phyloP scores from a whole-genome alignment of 1,284 basidiomycete species.

The Trametes hirsuta region DNA sequence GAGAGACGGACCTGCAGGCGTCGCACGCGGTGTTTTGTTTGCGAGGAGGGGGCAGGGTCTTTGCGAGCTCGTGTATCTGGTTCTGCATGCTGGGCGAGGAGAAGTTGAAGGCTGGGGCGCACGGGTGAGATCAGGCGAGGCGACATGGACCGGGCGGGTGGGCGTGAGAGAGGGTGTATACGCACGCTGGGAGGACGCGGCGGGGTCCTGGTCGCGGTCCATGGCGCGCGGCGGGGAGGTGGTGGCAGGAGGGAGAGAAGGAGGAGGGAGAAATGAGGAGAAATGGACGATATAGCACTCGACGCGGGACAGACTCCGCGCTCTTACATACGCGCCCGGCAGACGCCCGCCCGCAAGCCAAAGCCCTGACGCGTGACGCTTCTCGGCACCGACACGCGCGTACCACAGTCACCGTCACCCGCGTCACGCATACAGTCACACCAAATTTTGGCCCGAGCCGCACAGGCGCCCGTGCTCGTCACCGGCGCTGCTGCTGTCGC shows the following conservation, averaged over 20 bases:
- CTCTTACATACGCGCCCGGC: constrained; percentile 22
- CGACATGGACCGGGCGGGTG: neutral
- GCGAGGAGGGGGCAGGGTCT: constrained; percentile 72
- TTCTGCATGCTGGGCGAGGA: constrained; percentile 69
- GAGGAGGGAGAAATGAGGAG: constrained; percentile 15
- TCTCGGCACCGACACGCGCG: constrained; percentile 26
- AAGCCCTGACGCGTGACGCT: constrained; percentile 1
- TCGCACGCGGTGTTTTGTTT: constrained; percentile 93
- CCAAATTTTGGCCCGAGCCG: constrained; percentile 9
- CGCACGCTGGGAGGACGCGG: constrained; percentile 24
- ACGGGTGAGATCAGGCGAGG: constrained; percentile 13
- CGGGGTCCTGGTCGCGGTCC: constrained; percentile 20
- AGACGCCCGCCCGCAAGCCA: constrained; percentile 17
- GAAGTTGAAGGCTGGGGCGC: constrained; percentile 53
- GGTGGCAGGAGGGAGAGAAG: constrained; percentile 4
- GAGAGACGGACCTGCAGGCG: constrained; percentile 67
- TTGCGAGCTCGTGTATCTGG: constrained; percentile 76
- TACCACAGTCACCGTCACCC: constrained; percentile 1
- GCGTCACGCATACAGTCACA: neutral
- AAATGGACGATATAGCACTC: constrained; percentile 15
- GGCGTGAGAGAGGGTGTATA: constrained; percentile 1
- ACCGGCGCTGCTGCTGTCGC: constrained; percentile 1
- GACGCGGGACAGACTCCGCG: constrained; percentile 18
- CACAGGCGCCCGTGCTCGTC: constrained; percentile 1
- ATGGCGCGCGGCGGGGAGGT: constrained; percentile 10